phyloP scores from a whole-genome alignment of 1,139 yeast genomes.

The Ogataea hybrid region DNA sequence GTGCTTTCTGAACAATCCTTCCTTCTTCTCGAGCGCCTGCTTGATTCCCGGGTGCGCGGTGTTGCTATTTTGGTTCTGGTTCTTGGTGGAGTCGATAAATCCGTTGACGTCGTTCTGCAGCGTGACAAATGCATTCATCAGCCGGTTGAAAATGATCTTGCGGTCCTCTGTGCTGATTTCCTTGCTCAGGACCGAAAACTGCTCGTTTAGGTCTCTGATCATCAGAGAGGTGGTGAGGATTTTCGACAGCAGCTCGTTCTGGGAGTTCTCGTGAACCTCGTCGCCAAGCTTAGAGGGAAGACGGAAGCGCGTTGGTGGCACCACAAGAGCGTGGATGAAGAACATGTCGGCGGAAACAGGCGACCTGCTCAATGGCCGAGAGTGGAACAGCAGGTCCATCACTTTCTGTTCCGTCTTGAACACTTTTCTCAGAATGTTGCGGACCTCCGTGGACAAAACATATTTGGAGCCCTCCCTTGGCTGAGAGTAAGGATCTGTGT shows the following conservation, averaged over 20 bases:
- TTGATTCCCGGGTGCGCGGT: conserved; percentile 91
- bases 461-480: conserved; percentile 77
- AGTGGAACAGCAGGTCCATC: conserved; percentile 66
- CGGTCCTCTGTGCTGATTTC: conserved; percentile 68
- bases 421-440: conserved; percentile 71
- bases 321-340: conserved; percentile 82
- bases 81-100: conserved; percentile 88
- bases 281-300: conserved; percentile 97
- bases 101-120: conserved; percentile 95
- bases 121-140: conserved; percentile 94
- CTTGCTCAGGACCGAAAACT: conserved; percentile 61
- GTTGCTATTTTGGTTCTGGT: conserved; percentile 60
- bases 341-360: conserved; percentile 81
- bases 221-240: conserved; percentile 75
- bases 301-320: conserved; percentile 96
- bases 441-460: conserved; percentile 81
- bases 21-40: conserved; percentile 97
- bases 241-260: conserved; percentile 82
- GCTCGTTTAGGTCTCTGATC: conserved; percentile 87
- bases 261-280: conserved; percentile 91
- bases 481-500: conserved; percentile 33
- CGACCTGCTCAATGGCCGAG: conserved; percentile 59
- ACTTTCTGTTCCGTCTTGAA: conserved; percentile 69
- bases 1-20: conserved; percentile 96
- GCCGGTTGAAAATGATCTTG: conserved; percentile 75